A percentile compares a stretch with the other conserved stretches of the same genome.
Conservation (phyloP, 2,329 filamentous ascomycete species). For the Trichoderma polysporum region DNA sequence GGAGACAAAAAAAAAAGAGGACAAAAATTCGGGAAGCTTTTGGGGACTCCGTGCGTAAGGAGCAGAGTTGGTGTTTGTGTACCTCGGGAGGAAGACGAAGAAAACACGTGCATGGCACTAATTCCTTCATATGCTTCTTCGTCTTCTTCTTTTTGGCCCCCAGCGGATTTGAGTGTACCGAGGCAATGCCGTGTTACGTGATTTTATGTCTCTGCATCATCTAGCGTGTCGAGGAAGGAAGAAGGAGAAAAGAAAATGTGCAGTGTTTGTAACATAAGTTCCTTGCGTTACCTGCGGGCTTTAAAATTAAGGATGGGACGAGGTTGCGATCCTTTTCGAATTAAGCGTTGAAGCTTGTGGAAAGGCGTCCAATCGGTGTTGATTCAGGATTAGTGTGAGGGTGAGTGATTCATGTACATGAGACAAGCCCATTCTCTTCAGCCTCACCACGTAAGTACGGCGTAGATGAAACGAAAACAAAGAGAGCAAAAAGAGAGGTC, state of each 20-base stretch:
- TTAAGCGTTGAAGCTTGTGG: neutral
- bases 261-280: neutral
- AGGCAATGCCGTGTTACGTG: neutral
- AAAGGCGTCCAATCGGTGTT: neutral
- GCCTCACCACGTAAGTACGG: neutral
- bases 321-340: neutral
- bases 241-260: neutral
- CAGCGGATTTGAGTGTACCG: neutral
- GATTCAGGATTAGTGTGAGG: neutral
- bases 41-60: neutral
- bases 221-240: neutral
- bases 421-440: neutral
- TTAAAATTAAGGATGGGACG: neutral
- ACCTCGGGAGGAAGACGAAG: neutral
- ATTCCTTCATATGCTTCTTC: neutral
- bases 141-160: neutral
- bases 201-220: neutral
- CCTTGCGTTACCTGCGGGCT: neutral
- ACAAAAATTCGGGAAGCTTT: neutral
- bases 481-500: no score
- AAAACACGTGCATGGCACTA: neutral
- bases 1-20: neutral
- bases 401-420: neutral
- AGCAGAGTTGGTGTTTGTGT: neutral
- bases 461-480: neutral